These are phyloP conservation scores for Lagerstroemia speciosa DNA, from an alignment of 345 rosid genomes.

Conservation along the genomic window DNA sequence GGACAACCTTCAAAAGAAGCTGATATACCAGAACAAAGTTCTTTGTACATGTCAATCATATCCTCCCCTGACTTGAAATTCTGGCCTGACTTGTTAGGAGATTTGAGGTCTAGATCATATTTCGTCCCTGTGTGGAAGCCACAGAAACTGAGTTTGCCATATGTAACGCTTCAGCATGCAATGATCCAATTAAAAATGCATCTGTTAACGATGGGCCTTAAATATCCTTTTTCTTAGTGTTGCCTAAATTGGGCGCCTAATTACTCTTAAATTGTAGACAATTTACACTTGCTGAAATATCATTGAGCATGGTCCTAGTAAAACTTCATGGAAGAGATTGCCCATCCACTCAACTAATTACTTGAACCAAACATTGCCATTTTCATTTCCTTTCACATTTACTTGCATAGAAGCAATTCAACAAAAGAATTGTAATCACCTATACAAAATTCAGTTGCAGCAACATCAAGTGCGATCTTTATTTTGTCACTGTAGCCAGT, in stretches of 20 bases:
- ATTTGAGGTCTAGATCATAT: constrained; percentile 78
- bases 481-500: constrained; percentile 73
- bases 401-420: constrained; percentile 5
- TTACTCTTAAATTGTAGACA: neutral
- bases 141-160: neutral
- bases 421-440: constrained; percentile 37
- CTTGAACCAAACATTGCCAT: neutral
- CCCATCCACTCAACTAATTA: neutral
- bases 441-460: constrained; percentile 79
- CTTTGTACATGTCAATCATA: constrained; percentile 85
- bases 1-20: constrained; percentile 1
- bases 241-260: neutral
- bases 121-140: constrained; percentile 53
- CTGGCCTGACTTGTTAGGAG: constrained; percentile 61
- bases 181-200: neutral
- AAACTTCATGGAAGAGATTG: neutral
- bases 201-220: neutral
- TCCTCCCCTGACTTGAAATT: constrained; percentile 92
- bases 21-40: constrained; percentile 65
- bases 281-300: neutral
- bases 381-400: neutral
- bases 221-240: neutral
- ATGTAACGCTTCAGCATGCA: neutral
- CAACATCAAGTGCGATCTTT: constrained; percentile 86
- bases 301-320: neutral